Base-by-base conservation (phyloP, 805 yeast species). In the Candida boleticola region DNA sequence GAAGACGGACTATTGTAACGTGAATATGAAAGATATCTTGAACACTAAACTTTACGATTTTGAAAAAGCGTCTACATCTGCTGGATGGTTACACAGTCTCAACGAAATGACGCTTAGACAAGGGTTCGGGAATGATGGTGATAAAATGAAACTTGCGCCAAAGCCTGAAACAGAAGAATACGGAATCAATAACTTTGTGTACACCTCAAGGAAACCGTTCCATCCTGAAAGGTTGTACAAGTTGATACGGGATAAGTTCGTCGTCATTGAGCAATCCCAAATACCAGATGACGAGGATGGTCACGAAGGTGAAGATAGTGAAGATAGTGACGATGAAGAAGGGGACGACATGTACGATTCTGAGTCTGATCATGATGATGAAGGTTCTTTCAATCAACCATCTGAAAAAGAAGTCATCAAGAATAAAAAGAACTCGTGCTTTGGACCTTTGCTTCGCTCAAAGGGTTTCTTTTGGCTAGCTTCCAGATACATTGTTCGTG, bases 391-490 rank as follows among this genome's bases (percentile, higher is more conserved):
- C 32, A 13, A 54, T 6, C 14, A 55, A 21, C 43, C 43, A 10
- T 43, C 56, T 11, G 61, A 61, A n/a, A 45, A 52, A 25, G 49
- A 58, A 37, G 33, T 68, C 14, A 48, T 68, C 3, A 45, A 39
- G 11, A 69, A 69, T 51, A 70, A 66, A 43, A 54, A 58, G 26
- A 51, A 46, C 5, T 68, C 74, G 2, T 53, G 61, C 1, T 70
- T 71, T 41, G 66, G 65, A 1, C 57, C 64, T 9, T 48, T 71
- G 16, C 47, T 71, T 22, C 60, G 76, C 6, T 64, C 74, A 5
- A 71, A 71, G 47, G 75, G 76, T 1, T 69, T 68, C 52, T 59
- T 71, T 44, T 71, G 76, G 76, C 51, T 71, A 14, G 76, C 76
- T 4, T 57, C 73, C 1, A 55, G 74, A 41, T 51, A 57, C 40